Evolutionary conservation across 495 filamentous ascomycete genomes (phyloP), one percentile per base, ranked within the genome.

Genomic region (Hypomontagnella submonticulosa): DNA sequence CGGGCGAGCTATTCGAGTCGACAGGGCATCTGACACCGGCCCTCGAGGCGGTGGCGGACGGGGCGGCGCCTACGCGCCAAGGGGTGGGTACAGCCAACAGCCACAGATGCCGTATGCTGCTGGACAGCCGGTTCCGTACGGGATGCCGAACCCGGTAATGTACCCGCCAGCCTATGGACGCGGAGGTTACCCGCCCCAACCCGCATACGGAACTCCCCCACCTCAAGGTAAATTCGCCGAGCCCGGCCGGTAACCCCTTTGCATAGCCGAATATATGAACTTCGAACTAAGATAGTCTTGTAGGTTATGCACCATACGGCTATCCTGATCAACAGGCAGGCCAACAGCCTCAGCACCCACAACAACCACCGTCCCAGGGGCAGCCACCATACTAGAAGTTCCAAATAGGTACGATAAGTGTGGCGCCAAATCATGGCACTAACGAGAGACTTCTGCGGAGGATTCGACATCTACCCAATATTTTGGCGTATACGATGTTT

Each of bases 1-100:
- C 79, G 95, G 95, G 46, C 93, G 95, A 57, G 85, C 84, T 54
- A 97, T 99, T 71, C 93, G 96, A 60, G 95, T 99, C 46, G 95
- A 97, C 81, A 97, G 91, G 75, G 96, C 95, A 49, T 93, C 92
- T 43, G 92, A 98, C 76, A 88, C 88, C 68, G 83, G 85, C 41
- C 78, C 84, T 36, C 83, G 82, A 47, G 83, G 85, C 16, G 81
- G 81, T 30, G 81, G 84, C 15, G 73, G 77, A 51, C 73, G 70
- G 11, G 65, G 71, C 19, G 71, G 70, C 32, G 44, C 61, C 8
- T 65, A 71, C 49, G 43, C 64, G 12, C 65, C 75, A 36, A 77
- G 82, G 57, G 78, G 80, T 63, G 78, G 75, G 27, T 78, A 83
- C 19, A 73, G 74, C 48, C 73, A 69, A 36, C 69, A 69, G 19